Base-by-base conservation (phyloP, 2,329 filamentous ascomycete genomes). In the Fusarium tanahbumbuense region DNA sequence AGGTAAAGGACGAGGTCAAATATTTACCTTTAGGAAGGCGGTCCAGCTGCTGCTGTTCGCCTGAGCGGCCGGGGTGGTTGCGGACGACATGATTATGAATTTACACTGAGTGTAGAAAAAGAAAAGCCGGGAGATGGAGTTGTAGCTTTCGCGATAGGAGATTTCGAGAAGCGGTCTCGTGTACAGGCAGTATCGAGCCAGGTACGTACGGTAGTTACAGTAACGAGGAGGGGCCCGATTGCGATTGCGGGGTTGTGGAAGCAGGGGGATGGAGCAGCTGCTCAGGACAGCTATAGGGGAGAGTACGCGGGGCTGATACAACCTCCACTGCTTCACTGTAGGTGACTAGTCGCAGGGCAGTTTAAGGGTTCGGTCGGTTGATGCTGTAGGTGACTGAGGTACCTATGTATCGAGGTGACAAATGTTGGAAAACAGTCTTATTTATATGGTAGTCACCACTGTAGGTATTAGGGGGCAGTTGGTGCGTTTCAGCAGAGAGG, bases 21-120 rank as follows among this genome's bases (percentile, higher is more conserved):
- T 58, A 67, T 65, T 32, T 75, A 86, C 85, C 82, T 86, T 86
- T 64, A 87, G 78, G 71, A 87, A 86, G 41, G 85, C 79, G 28
- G 83, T 77, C 85, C 85, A 87, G 77, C 83, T 85, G 67, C 83
- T 80, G 75, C 81, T 82, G 70, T 75, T 78, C 47, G 81, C 81
- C 65, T 81, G 78, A 32, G 81, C 69, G 44, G 79, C 73, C 30
- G 78, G 67, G 25, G 67, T 56, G 23, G 75, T 67, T 65, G 68
- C 72, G 37, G 77, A 74, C 10, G 76, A 77, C 78, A 80, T 80
- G 70, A 50, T 73, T 71, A 49, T n/a, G 47, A 56, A 45, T 55
- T 53, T 59, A 47, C 47, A 59, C 46, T 32, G 56, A 44, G 49
- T 47, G 34, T 28, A 52, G 53, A 53, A 56, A 37, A 11, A 56